A percentile compares a stretch with the other conserved stretches of the same genome.
Evolutionary conservation across 2,329 filamentous ascomycete species (phyloP).

Genomic region (Chaetoscypha palmicola): DNA sequence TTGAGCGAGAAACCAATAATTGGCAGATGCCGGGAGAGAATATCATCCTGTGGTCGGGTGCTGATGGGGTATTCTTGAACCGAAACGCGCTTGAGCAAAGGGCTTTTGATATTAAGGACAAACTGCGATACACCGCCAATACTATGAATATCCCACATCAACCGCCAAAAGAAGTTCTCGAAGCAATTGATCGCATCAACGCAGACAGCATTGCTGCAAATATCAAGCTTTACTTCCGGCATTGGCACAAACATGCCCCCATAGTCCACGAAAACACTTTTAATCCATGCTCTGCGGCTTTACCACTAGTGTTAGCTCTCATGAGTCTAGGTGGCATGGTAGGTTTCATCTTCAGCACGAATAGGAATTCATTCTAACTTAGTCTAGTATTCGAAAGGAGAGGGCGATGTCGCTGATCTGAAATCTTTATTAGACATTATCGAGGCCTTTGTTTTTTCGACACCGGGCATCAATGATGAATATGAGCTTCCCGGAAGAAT

Average conservation of each 20-base stretch:
- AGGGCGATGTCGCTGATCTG: constrained; percentile 18
- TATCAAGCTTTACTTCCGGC: constrained; percentile 28
- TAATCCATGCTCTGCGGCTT: constrained; percentile 25
- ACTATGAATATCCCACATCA: constrained; percentile 16
- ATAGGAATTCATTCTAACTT: constrained; percentile 3
- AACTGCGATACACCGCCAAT: constrained; percentile 24
- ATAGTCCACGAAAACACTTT: constrained; percentile 29
- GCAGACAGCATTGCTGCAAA: constrained; percentile 22
- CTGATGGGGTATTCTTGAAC: constrained; percentile 16
- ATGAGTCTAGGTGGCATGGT: constrained; percentile 30
- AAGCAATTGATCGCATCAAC: constrained; percentile 26
- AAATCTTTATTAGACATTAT: constrained; percentile 25
- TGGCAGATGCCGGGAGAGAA: constrained; percentile 23
- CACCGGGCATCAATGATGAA: constrained; percentile 25
- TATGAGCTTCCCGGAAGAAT: constrained; percentile 25
- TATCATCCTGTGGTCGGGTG: constrained; percentile 20
- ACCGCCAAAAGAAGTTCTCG: constrained; percentile 21
- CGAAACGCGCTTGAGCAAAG: constrained; percentile 21
- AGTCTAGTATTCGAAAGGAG: constrained; percentile 24
- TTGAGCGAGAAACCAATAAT: constrained; percentile 23
- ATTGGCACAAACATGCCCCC: constrained; percentile 30
- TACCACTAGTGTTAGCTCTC: constrained; percentile 27
- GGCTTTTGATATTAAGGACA: constrained; percentile 26
- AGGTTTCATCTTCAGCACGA: constrained; percentile 1
- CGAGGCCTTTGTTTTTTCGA: constrained; percentile 25